Conservation (phyloP, 139 green algal species). For the Haematococcus sp. region DNA sequence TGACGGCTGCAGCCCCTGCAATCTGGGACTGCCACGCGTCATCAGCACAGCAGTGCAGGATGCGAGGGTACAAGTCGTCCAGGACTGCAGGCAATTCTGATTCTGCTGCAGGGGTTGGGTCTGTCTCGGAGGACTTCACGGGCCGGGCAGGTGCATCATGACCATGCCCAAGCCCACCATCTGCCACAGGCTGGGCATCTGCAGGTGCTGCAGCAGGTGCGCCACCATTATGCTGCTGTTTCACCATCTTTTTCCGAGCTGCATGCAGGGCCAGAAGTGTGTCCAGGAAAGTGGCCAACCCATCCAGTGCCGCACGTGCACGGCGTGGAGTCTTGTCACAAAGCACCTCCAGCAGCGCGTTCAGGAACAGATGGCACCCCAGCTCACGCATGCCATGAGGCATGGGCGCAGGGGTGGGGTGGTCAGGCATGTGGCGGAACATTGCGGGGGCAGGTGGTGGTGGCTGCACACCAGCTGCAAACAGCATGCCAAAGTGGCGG, state of each 20-base stretch:
- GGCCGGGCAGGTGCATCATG: not conserved
- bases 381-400: slow-evolving; percentile 61
- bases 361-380: slow-evolving; percentile 81
- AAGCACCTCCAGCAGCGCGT: slow-evolving; percentile 80
- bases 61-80: slow-evolving; percentile 71
- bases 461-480: slow-evolving; percentile 54
- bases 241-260: slow-evolving; percentile 8
- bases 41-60: slow-evolving; percentile 89
- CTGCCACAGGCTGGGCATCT: no score
- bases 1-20: slow-evolving; percentile 74
- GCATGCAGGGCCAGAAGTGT: slow-evolving; percentile 64
- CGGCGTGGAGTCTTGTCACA: slow-evolving; percentile 30
- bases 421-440: slow-evolving; percentile 14
- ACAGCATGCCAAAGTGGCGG: slow-evolving; percentile 92
- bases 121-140: not conserved
- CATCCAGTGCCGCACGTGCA: slow-evolving; percentile 50
- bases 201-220: no score
- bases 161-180: not conserved
- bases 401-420: not conserved
- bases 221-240: no score
- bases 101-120: not conserved
- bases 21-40: slow-evolving; percentile 77
- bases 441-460: slow-evolving; percentile 50
- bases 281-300: slow-evolving; percentile 74
- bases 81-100: slow-evolving; percentile 62